These are phyloP conservation scores for Chytridiales sp. DNA, from an alignment of 371 early-diverging fungal genomes.

Conservation along the genomic window DNA sequence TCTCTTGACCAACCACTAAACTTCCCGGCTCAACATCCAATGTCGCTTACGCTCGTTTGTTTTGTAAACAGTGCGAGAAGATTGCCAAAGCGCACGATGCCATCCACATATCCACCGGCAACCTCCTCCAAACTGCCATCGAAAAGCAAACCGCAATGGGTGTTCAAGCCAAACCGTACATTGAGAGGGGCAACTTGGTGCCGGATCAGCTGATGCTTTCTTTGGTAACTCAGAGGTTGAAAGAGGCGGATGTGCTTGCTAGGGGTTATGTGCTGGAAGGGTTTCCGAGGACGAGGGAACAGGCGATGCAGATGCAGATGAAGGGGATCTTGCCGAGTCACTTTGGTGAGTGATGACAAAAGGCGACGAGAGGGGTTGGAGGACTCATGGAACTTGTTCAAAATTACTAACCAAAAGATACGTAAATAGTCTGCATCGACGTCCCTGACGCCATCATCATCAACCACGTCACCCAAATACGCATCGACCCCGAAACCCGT, in stretches of 20 bases:
- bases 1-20: background rate
- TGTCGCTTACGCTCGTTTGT: background rate
- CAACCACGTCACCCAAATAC: slow-evolving; percentile 10
- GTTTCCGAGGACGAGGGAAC: slow-evolving; percentile 48
- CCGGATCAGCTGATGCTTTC: slow-evolving; percentile 47
- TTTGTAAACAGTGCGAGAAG: slow-evolving; percentile 22
- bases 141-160: slow-evolving; percentile 45
- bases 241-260: slow-evolving; percentile 39
- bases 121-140: slow-evolving; percentile 38
- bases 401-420: background rate
- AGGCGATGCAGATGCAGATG: slow-evolving; percentile 39
- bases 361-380: background rate
- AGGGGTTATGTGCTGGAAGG: slow-evolving; percentile 48
- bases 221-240: slow-evolving; percentile 38
- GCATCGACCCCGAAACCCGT: slow-evolving; percentile 39
- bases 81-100: slow-evolving; percentile 33
- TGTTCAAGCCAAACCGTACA: slow-evolving; percentile 43
- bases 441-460: slow-evolving; percentile 37
- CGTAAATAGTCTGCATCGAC: slow-evolving; percentile 38
- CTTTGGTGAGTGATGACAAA: slow-evolving; percentile 32
- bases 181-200: slow-evolving; percentile 43
- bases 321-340: slow-evolving; percentile 34
- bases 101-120: slow-evolving; percentile 39
- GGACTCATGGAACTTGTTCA: background rate
- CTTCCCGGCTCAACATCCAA: background rate